Conservation (phyloP, 805 yeast species). For the Grigorovia humatica region DNA sequence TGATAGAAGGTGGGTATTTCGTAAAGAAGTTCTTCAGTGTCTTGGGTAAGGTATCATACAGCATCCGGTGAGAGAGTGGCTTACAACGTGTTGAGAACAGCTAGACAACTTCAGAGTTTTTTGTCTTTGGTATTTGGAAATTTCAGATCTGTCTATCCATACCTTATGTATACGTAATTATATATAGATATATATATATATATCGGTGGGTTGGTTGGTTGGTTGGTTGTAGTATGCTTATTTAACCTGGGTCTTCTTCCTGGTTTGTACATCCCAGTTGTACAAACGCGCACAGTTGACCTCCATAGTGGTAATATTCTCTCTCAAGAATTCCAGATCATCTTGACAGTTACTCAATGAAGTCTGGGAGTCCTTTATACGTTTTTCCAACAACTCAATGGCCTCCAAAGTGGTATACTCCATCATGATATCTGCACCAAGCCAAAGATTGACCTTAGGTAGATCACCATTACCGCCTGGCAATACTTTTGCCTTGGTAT, state of each 20-base stretch:
- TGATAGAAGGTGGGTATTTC: conserved; percentile 68
- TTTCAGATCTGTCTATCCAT: not conserved
- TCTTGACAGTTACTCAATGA: conserved; percentile 58
- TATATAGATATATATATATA: conserved; percentile 2
- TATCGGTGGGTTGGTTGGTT: not conserved
- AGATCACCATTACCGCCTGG: conserved; percentile 35
- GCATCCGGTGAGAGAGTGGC: conserved; percentile 12
- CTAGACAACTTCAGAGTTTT: not conserved
- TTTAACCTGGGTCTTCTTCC: conserved; percentile 39
- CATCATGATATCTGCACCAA: conserved; percentile 97
- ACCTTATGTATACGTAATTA: no score
- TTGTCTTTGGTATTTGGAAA: not conserved
- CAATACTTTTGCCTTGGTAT: conserved; percentile 62
- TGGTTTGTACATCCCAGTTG: conserved; percentile 79
- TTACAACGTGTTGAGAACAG: not conserved
- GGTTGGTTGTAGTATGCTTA: conserved; percentile 17
- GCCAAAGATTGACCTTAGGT: conserved; percentile 66
- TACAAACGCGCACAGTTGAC: conserved; percentile 91
- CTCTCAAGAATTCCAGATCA: conserved; percentile 81
- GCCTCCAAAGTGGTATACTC: conserved; percentile 92
- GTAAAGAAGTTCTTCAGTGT: conserved; percentile 64
- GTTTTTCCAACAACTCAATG: conserved; percentile 48
- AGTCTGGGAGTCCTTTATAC: conserved; percentile 52
- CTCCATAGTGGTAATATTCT: conserved; percentile 94
- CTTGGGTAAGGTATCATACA: conserved; percentile 54